Conservation (phyloP, 148 eudicot genomes). For the Rhododendron ovatum region DNA sequence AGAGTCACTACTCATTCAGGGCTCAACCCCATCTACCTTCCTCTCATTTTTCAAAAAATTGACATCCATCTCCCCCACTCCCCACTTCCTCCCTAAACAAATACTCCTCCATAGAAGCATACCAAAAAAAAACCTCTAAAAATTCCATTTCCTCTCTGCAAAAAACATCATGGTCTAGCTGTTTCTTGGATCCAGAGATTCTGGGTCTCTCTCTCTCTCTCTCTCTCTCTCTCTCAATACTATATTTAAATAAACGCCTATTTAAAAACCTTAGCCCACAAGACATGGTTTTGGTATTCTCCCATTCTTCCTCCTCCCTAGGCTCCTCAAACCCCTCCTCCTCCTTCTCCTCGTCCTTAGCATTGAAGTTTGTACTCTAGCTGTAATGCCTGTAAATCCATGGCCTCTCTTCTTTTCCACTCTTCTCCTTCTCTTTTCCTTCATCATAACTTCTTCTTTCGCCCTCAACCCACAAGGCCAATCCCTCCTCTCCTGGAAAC, state of each 20-base stretch:
- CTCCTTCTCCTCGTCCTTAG: constrained; percentile 20
- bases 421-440: background rate
- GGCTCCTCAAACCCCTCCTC: constrained; percentile 36
- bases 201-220: constrained; percentile 25
- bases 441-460: constrained; percentile 11
- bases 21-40: background rate
- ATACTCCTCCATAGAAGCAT: background rate
- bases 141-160: constrained; percentile 31
- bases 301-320: constrained; percentile 40
- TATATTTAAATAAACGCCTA: background rate
- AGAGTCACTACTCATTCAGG: constrained; percentile 11
- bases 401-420: constrained; percentile 36
- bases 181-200: constrained; percentile 88
- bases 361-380: constrained; percentile 54
- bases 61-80: background rate
- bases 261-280: constrained; percentile 27
- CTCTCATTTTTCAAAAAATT: background rate
- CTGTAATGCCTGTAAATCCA: constrained; percentile 66
- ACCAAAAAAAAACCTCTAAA: constrained; percentile 20
- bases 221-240: background rate
- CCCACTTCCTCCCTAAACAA: constrained; percentile 24
- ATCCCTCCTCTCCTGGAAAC: constrained; percentile 67
- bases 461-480: constrained; percentile 67
- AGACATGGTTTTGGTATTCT: constrained; percentile 43
- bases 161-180: constrained; percentile 61